Evolutionary conservation across 2,329 filamentous ascomycete genomes (phyloP).

Genomic region (Xylariaceae sp.): DNA sequence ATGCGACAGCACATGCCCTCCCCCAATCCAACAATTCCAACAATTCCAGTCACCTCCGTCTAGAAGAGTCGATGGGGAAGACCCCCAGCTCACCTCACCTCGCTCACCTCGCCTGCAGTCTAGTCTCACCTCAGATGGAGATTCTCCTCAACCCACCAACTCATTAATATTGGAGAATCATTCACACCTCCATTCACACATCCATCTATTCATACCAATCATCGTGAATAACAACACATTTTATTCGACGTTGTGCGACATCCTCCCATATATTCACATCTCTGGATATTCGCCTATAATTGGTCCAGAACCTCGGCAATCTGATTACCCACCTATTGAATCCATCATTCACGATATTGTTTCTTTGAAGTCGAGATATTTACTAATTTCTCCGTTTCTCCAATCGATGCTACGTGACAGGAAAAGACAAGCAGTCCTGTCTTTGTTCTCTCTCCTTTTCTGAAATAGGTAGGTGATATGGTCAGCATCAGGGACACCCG

Average conservation of each 20-base stretch:
- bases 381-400: neutral
- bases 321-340: neutral
- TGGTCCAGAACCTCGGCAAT: constrained; percentile 9
- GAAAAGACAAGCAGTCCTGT: neutral
- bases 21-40: neutral
- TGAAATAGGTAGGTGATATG: neutral
- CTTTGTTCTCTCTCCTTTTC: neutral
- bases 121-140: too few relatives aligned
- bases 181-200: too few relatives aligned
- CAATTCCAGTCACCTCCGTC: neutral
- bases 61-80: neutral
- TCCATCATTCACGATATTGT: too few relatives aligned
- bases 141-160: too few relatives aligned
- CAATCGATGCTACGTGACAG: neutral
- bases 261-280: constrained; percentile 7
- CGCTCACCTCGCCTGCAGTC: too few relatives aligned
- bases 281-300: neutral
- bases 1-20: neutral
- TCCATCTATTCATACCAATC: neutral
- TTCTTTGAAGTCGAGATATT: too few relatives aligned
- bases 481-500: too few relatives aligned
- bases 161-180: too few relatives aligned
- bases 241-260: neutral
- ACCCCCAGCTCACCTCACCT: too few relatives aligned
- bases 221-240: neutral